Conservation (phyloP, 2,329 filamentous ascomycete species). For the Microsporum canis region DNA sequence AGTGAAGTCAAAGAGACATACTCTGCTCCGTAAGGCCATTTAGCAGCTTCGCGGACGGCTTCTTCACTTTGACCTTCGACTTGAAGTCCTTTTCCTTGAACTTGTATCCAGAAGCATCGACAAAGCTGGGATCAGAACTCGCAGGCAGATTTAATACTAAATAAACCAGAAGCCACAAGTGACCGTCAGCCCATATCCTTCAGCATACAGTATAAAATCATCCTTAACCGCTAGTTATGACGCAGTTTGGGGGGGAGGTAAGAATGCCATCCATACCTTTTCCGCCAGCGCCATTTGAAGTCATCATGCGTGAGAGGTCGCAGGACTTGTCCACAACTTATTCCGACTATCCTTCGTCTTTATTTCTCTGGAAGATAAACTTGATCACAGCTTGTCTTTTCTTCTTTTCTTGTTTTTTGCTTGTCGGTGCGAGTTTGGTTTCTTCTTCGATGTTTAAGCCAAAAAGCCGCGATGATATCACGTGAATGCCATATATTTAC, state of each 20-base stretch:
- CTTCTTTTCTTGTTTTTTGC: not conserved
- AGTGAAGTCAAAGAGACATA: not conserved
- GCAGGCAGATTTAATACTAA: constrained; percentile 4
- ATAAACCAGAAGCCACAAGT: not conserved
- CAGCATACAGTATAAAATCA: too few relatives aligned
- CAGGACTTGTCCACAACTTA: not conserved
- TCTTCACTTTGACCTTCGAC: constrained; percentile 37
- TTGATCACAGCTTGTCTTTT: not conserved
- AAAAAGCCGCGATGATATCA: not conserved
- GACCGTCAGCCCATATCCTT: not conserved
- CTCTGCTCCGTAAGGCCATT: constrained; percentile 13
- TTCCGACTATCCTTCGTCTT: not conserved
- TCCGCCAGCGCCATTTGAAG: constrained; percentile 5
- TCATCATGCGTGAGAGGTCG: not conserved
- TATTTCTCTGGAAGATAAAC: not conserved
- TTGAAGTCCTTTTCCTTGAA: constrained; percentile 36
- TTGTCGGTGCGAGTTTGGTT: not conserved
- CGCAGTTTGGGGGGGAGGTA: not conserved
- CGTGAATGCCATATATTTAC: not conserved
- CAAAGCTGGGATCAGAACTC: constrained; percentile 26
- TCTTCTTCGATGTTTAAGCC: not conserved
- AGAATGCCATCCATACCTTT: constrained; percentile 5
- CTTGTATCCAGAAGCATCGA: constrained; percentile 37
- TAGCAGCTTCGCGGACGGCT: constrained; percentile 20
- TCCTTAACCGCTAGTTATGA: not conserved